Conservation (phyloP, 495 filamentous ascomycete genomes). For the Aspergillus incahuasiensis region DNA sequence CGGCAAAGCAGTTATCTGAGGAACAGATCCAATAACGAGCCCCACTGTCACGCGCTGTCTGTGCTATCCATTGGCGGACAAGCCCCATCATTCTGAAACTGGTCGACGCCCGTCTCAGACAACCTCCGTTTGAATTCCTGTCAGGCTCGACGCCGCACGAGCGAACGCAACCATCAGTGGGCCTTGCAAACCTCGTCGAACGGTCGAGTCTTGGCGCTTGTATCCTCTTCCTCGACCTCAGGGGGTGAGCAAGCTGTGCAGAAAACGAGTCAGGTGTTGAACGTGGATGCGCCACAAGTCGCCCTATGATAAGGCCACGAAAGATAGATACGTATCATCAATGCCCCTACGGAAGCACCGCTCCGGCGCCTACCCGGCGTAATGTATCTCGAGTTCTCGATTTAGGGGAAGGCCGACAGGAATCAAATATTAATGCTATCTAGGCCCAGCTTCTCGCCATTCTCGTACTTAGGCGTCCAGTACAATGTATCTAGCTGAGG, state of each 20-base stretch:
- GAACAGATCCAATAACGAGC: slow-evolving; percentile 12
- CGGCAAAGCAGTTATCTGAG: slow-evolving; percentile 14
- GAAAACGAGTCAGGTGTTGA: not conserved
- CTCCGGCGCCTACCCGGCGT: not conserved
- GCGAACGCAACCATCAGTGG: not conserved
- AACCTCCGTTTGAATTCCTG: not conserved
- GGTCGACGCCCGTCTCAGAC: slow-evolving; percentile 10
- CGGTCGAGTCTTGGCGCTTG: not conserved
- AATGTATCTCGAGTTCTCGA: not conserved
- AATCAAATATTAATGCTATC: not conserved
- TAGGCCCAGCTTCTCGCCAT: not conserved
- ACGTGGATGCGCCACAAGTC: not conserved
- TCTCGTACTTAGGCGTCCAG: not conserved
- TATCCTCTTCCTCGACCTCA: not conserved
- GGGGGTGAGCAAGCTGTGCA: not conserved
- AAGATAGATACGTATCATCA: not conserved
- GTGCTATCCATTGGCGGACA: slow-evolving; percentile 13
- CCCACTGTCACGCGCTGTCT: not conserved
- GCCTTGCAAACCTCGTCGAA: not conserved
- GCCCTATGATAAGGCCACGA: not conserved
- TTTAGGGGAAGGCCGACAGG: not conserved
- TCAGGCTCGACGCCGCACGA: not conserved
- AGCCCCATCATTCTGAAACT: slow-evolving; percentile 20
- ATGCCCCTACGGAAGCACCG: not conserved
- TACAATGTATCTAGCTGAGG: not conserved